Conservation (phyloP, 805 yeast genomes). For the Yamadazyma philogaea region DNA sequence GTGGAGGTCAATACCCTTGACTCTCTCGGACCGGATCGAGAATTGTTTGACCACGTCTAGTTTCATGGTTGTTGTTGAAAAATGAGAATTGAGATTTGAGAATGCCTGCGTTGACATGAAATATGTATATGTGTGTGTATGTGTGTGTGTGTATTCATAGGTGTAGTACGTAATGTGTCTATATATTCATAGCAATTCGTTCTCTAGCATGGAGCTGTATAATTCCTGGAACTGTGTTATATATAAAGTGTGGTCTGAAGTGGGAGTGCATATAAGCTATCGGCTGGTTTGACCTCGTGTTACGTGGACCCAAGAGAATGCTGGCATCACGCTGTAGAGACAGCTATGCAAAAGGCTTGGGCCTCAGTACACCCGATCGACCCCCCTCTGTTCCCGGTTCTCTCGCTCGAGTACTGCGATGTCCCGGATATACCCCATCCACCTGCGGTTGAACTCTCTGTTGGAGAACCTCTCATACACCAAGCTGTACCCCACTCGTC, state of each 20-base stretch:
- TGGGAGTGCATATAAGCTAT: neutral
- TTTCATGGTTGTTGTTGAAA: constrained; percentile 24
- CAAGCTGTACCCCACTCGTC: constrained; percentile 45
- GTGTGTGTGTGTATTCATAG: too few relatives aligned
- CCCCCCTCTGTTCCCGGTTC: constrained; percentile 20
- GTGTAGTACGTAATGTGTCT: too few relatives aligned
- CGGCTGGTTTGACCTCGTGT: too few relatives aligned
- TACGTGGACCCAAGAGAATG: too few relatives aligned
- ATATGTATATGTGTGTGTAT: too few relatives aligned
- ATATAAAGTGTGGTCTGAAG: neutral
- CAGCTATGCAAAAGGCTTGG: too few relatives aligned
- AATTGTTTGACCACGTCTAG: constrained; percentile 66
- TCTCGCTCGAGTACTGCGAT: constrained; percentile 9
- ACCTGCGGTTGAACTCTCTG: constrained; percentile 48
- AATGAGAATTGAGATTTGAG: neutral
- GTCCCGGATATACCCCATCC: constrained; percentile 39
- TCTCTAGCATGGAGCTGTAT: too few relatives aligned
- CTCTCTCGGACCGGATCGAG: constrained; percentile 91
- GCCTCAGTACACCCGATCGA: constrained; percentile 1
- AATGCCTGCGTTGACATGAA: too few relatives aligned
- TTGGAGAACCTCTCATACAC: constrained; percentile 60
- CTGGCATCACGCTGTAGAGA: too few relatives aligned
- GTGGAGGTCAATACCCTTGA: constrained; percentile 96
- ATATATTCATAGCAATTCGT: too few relatives aligned
- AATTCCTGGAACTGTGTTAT: too few relatives aligned